Percentiles rank a stretch among this genome's conserved stretches.
Conservation (phyloP, 192 early-diverging fungal species). For the Linnemannia zychae region DNA sequence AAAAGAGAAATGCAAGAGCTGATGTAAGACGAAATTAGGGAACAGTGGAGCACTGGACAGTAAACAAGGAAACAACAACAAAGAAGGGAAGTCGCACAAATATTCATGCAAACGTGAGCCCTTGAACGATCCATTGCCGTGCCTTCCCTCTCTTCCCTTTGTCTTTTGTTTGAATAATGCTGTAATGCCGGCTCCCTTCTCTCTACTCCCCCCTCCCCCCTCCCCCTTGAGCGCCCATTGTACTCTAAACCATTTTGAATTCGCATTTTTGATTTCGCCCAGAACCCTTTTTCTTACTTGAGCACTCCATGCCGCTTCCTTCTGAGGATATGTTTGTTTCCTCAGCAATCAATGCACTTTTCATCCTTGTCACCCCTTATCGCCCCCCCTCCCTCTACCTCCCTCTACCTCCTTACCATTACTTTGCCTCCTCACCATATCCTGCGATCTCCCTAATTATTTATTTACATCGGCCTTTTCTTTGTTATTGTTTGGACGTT, state of each 20-base stretch:
- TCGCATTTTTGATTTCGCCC: background rate
- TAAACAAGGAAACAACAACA: background rate
- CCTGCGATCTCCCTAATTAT: too few species aligned
- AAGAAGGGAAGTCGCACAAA: background rate
- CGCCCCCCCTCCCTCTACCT: background rate
- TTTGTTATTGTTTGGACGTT: too few species aligned
- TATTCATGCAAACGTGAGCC: background rate
- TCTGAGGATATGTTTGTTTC: too few species aligned
- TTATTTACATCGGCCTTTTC: too few species aligned
- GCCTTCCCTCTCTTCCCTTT: background rate
- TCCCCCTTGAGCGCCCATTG: too few species aligned
- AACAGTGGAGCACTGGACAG: background rate
- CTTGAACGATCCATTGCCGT: background rate
- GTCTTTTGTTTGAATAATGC: too few species aligned
- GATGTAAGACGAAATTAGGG: background rate
- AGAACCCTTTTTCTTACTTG: background rate
- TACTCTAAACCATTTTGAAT: background rate
- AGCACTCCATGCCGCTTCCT: background rate
- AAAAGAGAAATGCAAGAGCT: background rate
- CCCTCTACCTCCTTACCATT: too few species aligned
- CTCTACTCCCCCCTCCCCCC: background rate
- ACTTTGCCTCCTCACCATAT: too few species aligned
- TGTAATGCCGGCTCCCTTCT: background rate
- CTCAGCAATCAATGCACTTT: background rate
- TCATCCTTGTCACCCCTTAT: background rate